These are phyloP conservation scores for Sutorius eximius DNA, from an alignment of 1,284 basidiomycete species.

Conservation along the genomic window DNA sequence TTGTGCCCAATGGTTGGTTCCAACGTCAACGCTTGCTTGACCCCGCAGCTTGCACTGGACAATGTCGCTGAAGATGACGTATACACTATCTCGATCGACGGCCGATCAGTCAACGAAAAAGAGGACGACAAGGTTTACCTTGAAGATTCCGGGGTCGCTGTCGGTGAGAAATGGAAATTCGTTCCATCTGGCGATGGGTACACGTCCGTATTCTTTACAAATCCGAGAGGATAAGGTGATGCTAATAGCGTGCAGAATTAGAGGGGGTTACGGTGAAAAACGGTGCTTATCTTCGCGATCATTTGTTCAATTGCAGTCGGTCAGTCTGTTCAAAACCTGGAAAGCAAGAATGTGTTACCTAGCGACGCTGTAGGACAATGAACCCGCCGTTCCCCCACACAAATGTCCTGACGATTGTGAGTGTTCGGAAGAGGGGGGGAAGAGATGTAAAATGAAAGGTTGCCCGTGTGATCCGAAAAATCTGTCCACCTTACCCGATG, in stretches of 20 bases:
- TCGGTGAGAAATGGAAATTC: neutral
- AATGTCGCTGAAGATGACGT: neutral
- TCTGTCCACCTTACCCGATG: no score
- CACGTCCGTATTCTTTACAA: neutral
- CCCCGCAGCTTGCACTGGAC: neutral
- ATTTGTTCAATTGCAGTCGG: neutral
- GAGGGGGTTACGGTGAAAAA: neutral
- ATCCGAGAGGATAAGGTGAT: neutral
- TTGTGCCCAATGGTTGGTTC: neutral
- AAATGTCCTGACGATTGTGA: neutral
- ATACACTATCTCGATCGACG: constrained; percentile 2
- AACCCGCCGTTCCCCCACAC: no score
- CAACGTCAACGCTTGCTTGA: neutral
- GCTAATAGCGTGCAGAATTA: constrained; percentile 1
- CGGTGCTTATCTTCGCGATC: neutral
- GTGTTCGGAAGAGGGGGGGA: neutral
- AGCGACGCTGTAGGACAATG: neutral
- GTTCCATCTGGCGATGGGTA: neutral
- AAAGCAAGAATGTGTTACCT: neutral
- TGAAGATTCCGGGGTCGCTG: accelerated
- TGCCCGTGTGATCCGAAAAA: neutral
- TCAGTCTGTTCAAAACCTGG: neutral
- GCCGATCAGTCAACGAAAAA: neutral
- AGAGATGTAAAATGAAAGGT: neutral
- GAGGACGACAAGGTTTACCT: neutral